phyloP scores from a whole-genome alignment of 2,329 filamentous ascomycete species.

The Didymellaceae sp. region DNA sequence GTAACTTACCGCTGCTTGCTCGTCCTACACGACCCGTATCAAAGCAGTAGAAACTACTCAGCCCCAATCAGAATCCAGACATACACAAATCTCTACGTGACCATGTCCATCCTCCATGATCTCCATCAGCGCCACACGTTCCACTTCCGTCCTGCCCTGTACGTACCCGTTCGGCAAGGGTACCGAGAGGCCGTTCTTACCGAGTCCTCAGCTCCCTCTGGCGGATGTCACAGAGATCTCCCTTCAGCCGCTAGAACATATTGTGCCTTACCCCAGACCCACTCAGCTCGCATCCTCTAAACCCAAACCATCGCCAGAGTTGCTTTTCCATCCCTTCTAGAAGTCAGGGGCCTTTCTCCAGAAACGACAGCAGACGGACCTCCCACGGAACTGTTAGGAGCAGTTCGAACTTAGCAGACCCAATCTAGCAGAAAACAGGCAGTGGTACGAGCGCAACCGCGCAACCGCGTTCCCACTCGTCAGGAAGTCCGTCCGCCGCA shows the following conservation, averaged over 20 bases:
- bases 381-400: too few species aligned
- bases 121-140: conserved; percentile 6
- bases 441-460: too few species aligned
- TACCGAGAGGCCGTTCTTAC: conserved; percentile 15
- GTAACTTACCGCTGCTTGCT: too few species aligned
- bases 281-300: conserved; percentile 5
- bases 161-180: conserved; percentile 18
- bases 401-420: too few species aligned
- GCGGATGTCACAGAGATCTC: conserved; percentile 17
- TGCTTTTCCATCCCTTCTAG: background rate
- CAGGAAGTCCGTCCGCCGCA: too few species aligned
- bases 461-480: too few species aligned
- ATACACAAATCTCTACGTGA: conserved; percentile 2
- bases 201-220: conserved; percentile 8
- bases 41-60: too few species aligned
- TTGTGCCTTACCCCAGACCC: conserved; percentile 16
- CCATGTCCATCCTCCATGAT: background rate
- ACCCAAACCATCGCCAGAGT: conserved; percentile 6
- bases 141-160: conserved; percentile 3
- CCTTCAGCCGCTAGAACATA: conserved; percentile 10
- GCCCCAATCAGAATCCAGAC: too few species aligned
- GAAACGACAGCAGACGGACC: background rate
- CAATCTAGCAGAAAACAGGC: too few species aligned
- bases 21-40: too few species aligned
- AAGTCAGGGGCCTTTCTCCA: conserved; percentile 4